Evolutionary conservation across 345 rosid genomes (phyloP).

Genomic region (Camelina hispida): DNA sequence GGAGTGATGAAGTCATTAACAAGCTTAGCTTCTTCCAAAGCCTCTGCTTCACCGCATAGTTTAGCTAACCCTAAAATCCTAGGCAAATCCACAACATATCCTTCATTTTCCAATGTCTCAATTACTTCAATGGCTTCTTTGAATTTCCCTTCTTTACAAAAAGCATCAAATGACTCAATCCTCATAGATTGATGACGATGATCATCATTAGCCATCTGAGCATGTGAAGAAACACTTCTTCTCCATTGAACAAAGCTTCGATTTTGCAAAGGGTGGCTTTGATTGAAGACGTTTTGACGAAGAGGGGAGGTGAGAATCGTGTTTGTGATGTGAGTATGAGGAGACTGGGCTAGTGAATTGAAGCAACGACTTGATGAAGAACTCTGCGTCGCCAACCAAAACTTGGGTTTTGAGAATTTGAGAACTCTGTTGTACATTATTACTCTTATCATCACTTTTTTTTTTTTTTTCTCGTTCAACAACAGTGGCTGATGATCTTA

Average conservation of each 20-base stretch:
- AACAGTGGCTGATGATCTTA: not conserved
- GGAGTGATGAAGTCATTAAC: conserved; percentile 51
- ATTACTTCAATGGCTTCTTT: conserved; percentile 61
- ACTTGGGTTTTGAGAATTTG: conserved; percentile 16
- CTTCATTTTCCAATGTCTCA: conserved; percentile 46
- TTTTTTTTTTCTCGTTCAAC: not conserved
- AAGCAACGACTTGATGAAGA: conserved; percentile 15
- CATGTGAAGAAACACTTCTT: conserved; percentile 6
- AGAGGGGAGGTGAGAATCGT: not conserved
- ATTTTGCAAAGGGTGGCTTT: not conserved
- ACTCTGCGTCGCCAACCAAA: conserved; percentile 1
- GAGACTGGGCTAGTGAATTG: conserved; percentile 15
- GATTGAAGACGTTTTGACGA: too few relatives aligned
- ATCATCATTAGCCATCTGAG: conserved; percentile 3
- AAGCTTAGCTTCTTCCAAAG: conserved; percentile 61
- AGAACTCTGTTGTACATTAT: conserved; percentile 7
- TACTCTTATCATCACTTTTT: not conserved
- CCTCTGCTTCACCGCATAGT: conserved; percentile 61
- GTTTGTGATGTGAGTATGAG: conserved; percentile 10
- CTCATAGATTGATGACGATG: not conserved
- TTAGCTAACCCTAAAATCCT: conserved; percentile 53
- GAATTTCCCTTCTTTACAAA: conserved; percentile 54
- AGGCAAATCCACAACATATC: conserved; percentile 51
- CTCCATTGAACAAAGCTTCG: conserved; percentile 1
- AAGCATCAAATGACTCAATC: conserved; percentile 24